A percentile compares a stretch with the other conserved stretches of the same genome.
Evolutionary conservation across 257 asterid species (phyloP).

Genomic region (Striga asiatica): DNA sequence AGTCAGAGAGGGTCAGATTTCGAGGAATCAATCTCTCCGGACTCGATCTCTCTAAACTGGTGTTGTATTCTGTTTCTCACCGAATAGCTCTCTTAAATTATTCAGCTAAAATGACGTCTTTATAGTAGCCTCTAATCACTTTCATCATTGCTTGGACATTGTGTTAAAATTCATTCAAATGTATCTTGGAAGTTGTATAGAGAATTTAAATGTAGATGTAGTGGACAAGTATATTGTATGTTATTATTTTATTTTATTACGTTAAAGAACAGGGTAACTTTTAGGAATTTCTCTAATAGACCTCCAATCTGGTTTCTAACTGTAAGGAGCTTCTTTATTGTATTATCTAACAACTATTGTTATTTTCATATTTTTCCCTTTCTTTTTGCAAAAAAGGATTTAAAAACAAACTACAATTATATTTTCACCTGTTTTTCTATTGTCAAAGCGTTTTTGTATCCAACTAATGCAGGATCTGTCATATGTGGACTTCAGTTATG

Average conservation of each 20-base stretch:
- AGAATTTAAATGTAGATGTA: not conserved
- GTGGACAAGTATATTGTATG: not conserved
- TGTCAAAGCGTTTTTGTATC: no score
- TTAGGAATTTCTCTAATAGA: not conserved
- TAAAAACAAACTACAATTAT: not conserved
- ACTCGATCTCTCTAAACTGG: conserved; percentile 89
- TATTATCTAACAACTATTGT: not conserved
- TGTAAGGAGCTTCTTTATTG: not conserved
- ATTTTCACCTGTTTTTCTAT: conserved; percentile 7
- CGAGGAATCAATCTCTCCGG: conserved; percentile 94
- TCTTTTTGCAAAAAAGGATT: no score
- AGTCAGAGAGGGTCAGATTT: conserved; percentile 80
- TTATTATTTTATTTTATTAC: conserved; percentile 6
- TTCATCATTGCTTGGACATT: not conserved
- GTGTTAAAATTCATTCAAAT: not conserved
- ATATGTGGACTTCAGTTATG: conserved; percentile 86
- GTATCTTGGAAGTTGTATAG: not conserved
- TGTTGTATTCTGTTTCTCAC: conserved; percentile 22
- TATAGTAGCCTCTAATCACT: not conserved
- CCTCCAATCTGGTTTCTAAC: not conserved
- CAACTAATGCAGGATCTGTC: conserved; percentile 67
- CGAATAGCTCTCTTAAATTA: conserved; percentile 2
- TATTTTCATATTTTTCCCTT: not conserved
- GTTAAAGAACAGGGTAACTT: not conserved
- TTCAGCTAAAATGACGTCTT: conserved; percentile 4